Conservation (phyloP, 2,329 filamentous ascomycete species). For the Cercospora berteroae region DNA sequence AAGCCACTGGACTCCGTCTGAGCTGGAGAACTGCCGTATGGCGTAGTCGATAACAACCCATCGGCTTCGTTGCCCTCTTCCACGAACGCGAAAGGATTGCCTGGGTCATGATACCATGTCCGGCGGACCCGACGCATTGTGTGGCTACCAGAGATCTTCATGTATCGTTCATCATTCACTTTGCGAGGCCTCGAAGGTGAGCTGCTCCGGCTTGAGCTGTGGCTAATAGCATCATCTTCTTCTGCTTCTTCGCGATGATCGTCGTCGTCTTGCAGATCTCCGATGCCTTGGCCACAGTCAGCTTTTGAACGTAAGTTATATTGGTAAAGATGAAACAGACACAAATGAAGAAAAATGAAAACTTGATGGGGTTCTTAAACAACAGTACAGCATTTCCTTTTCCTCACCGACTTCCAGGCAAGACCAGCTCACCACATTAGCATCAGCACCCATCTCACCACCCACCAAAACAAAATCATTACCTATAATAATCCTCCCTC, state of each 20-base stretch:
- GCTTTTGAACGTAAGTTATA: background rate
- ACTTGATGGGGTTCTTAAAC: background rate
- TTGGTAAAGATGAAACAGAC: background rate
- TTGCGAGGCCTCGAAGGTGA: conserved; percentile 11
- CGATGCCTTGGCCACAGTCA: background rate
- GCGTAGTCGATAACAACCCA: background rate
- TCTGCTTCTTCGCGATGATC: background rate
- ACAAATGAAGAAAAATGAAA: background rate
- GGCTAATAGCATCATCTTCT: background rate
- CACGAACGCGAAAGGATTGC: conserved; percentile 28
- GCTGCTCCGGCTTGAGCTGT: conserved; percentile 6
- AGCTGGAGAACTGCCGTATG: conserved; percentile 3
- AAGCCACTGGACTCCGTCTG: conserved; percentile 7
- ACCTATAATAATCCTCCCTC: background rate
- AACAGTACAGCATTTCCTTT: background rate
- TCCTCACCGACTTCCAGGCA: background rate
- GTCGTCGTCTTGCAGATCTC: background rate
- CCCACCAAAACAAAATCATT: no score
- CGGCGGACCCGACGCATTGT: conserved; percentile 25
- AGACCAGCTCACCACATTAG: background rate
- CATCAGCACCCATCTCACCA: no score
- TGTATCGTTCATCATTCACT: conserved; percentile 24
- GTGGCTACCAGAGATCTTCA: conserved; percentile 16
- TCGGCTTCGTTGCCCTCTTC: background rate
- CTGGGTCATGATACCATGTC: conserved; percentile 31